phyloP scores from a whole-genome alignment of 495 filamentous ascomycete species.

The Hyaloscypha finlandica region DNA sequence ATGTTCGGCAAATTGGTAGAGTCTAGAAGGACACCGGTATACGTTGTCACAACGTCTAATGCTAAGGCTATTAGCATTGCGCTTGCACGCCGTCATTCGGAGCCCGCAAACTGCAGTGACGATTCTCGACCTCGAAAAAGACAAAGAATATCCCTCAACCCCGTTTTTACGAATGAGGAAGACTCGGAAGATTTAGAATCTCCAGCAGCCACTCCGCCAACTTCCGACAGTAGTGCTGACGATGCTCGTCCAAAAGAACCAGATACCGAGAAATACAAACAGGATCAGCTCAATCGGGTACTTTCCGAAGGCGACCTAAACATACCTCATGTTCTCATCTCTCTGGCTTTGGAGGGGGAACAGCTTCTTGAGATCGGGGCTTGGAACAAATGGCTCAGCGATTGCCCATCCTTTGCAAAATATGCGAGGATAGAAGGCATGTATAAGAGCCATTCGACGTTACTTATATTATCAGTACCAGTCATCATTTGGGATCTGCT shows the following conservation, averaged over 20 bases:
- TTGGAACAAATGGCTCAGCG: not conserved
- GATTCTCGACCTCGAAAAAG: too few species aligned
- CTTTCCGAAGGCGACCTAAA: not conserved
- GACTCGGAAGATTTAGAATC: too few species aligned
- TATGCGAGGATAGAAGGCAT: not conserved
- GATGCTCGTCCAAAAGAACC: too few species aligned
- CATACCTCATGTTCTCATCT: not conserved
- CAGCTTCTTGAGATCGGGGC: constrained; percentile 1
- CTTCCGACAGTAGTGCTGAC: too few species aligned
- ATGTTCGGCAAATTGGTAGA: constrained; percentile 5
- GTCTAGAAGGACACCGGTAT: not conserved
- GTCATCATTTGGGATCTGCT: not conserved
- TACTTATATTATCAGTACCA: constrained; percentile 2
- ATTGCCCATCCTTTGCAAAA: not conserved
- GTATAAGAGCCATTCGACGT: constrained; percentile 1
- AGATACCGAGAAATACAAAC: too few species aligned
- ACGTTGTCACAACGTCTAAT: too few species aligned
- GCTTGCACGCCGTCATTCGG: too few species aligned
- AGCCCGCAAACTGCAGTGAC: too few species aligned
- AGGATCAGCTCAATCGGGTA: not conserved
- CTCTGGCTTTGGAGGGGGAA: constrained; percentile 1
- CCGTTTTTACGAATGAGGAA: too few species aligned
- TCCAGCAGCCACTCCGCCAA: too few species aligned
- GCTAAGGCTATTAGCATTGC: too few species aligned
- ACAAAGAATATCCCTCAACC: too few species aligned